Conservation (phyloP, 805 yeast genomes). For the Clavispora carvajalis region DNA sequence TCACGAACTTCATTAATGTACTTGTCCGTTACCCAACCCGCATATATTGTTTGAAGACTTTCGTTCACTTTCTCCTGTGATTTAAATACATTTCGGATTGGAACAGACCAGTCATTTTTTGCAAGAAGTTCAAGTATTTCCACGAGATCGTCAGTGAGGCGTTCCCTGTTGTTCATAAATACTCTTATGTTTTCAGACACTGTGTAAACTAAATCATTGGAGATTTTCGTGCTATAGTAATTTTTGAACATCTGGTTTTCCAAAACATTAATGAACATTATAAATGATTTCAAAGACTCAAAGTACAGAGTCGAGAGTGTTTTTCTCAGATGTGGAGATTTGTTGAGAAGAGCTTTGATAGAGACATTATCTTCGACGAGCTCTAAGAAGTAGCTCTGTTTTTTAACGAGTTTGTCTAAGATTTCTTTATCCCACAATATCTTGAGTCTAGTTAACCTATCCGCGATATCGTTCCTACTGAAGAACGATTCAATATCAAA, state of each 20-base stretch:
- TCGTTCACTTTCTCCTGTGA: conserved; percentile 17
- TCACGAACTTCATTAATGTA: conserved; percentile 26
- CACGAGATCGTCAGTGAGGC: conserved; percentile 17
- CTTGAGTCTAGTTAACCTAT: conserved; percentile 3
- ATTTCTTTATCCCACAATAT: conserved; percentile 10
- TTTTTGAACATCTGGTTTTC: conserved; percentile 19
- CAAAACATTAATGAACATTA: conserved; percentile 26
- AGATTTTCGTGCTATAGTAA: conserved; percentile 23
- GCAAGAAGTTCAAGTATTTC: conserved; percentile 16
- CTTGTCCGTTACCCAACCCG: conserved; percentile 28
- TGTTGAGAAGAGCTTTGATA: not conserved
- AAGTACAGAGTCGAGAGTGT: conserved; percentile 12
- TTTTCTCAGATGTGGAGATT: not conserved
- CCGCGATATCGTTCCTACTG: conserved; percentile 5
- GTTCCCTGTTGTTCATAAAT: conserved; percentile 13
- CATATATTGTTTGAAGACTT: conserved; percentile 22
- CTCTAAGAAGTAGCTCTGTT: not conserved
- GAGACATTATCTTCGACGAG: not conserved
- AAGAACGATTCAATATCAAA: conserved; percentile 7
- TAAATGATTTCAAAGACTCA: conserved; percentile 21
- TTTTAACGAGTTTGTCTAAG: conserved; percentile 11
- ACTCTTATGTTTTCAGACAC: conserved; percentile 27
- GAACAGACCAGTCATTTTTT: conserved; percentile 21
- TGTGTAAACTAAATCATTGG: conserved; percentile 22
- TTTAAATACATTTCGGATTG: conserved; percentile 14